Percentiles rank a stretch among this genome's conserved stretches.
Conservation (phyloP, 2,329 filamentous ascomycete genomes). For the Pseudogymnoascus sp. region DNA sequence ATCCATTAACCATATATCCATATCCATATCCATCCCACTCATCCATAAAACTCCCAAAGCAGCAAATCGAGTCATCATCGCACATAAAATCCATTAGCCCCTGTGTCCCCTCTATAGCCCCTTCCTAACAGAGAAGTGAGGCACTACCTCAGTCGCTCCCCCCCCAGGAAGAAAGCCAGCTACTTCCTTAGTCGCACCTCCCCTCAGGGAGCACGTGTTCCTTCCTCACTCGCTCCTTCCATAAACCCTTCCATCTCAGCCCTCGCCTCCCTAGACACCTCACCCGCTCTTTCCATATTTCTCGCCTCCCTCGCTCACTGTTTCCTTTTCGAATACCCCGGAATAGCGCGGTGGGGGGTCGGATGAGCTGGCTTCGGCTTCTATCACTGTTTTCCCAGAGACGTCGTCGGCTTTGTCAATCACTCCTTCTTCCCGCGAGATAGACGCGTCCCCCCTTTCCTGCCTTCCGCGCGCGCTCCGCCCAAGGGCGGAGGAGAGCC, state of each 20-base stretch:
- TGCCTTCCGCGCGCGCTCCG: background rate
- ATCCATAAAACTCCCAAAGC: no score
- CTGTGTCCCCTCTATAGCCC: background rate
- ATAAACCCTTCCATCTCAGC: background rate
- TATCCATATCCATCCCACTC: background rate
- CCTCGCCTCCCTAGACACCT: background rate
- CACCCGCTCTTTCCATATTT: background rate
- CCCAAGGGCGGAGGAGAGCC: background rate
- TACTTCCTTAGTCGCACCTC: background rate
- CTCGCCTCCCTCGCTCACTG: background rate
- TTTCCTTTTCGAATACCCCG: background rate
- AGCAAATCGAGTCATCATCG: no score
- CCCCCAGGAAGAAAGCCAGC: background rate
- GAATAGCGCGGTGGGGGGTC: background rate
- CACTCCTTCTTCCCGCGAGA: background rate
- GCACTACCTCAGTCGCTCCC: background rate
- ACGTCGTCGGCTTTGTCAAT: background rate
- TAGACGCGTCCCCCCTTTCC: background rate
- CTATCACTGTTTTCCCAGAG: background rate
- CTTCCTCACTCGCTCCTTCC: background rate
- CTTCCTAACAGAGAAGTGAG: background rate
- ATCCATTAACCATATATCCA: background rate
- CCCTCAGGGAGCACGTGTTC: background rate
- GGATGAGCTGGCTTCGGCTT: background rate
- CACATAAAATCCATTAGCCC: no score